Evolutionary conservation across 2,329 filamentous ascomycete species (phyloP).

Genomic region (Claviceps lovelessii): DNA sequence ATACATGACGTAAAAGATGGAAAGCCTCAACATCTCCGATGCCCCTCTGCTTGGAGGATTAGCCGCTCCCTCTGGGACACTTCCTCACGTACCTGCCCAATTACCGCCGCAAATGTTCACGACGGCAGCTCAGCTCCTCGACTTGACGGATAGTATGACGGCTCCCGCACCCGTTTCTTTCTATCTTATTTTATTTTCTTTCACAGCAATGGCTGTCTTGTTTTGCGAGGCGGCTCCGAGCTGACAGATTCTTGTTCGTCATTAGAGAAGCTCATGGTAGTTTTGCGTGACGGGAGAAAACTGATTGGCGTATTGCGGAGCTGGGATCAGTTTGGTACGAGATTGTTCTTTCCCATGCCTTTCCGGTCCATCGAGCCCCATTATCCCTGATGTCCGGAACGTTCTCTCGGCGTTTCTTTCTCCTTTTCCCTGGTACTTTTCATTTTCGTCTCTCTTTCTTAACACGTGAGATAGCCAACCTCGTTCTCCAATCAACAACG

Average conservation of each 20-base stretch:
- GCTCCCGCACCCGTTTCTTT: background rate
- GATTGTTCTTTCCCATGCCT: background rate
- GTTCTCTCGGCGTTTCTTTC: background rate
- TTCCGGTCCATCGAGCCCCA: background rate
- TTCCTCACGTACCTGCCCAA: constrained; percentile 38
- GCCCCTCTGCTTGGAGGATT: constrained; percentile 26
- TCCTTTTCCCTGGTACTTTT: background rate
- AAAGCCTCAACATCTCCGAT: constrained; percentile 38
- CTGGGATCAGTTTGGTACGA: constrained; percentile 89
- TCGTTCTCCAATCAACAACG: constrained; percentile 83
- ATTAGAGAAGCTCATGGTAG: constrained; percentile 87
- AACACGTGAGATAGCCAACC: constrained; percentile 50
- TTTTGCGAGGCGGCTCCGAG: background rate
- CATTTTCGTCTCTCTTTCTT: background rate
- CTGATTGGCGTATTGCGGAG: constrained; percentile 82
- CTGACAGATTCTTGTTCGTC: constrained; percentile 11
- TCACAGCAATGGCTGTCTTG: background rate
- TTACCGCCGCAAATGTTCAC: constrained; percentile 95
- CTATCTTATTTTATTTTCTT: background rate
- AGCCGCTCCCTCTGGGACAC: constrained; percentile 15
- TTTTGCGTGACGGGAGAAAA: constrained; percentile 86
- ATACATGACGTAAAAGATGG: constrained; percentile 28
- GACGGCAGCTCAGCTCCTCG: constrained; percentile 85
- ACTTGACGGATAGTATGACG: constrained; percentile 85
- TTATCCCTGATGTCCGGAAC: background rate